Base-by-base conservation (phyloP, 352 stramenopile species). In the Pythium brassicae region DNA sequence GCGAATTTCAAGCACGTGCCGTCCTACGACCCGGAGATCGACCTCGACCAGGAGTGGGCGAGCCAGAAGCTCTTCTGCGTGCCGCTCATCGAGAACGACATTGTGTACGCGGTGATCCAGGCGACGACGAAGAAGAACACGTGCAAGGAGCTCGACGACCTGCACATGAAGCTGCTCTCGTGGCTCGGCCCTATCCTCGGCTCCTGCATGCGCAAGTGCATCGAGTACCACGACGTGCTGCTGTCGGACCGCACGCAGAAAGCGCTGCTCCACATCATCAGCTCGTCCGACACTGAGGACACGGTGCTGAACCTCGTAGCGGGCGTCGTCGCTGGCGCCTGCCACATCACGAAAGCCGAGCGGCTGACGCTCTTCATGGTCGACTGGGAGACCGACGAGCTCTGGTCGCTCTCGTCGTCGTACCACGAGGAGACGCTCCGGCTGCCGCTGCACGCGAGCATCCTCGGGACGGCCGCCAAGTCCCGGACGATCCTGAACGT, bases 281-380 rank as follows among this genome's bases (percentile, higher is more conserved):
- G 80, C 65, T 91, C 80, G 27, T 90, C 82, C 5, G 79, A 89
- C 49, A 90, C 74, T 0, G 82, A 91, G 66, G 84, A 91, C 52
- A 94, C 84, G 1, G 82, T 94, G 44, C 64, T 92, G 27, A 91
- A 92, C 61, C 68, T 94, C 22, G 80, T 94, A n/a, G 76, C 91
- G 46, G 82, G 78, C 22, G 84, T 94, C 42, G 91, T 94, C 60
- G 73, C 83, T 8, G 84, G 82, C 50, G 82, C 80, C 0, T 83
- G 74, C 17, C 84, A 94, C 57, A 94, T 94, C 63, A 90, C 83
- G 2, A 87, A 87, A 55, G 82, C 81, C 25, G 82, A 92, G 35
- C 74, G 76, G 20, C 61, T 92, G 14, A 80, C 82, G 48, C 56
- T 94, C 22, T 94, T 92, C 58, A 87, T 94, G 72, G 68, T 94